Evolutionary conservation across 148 eudicot genomes (phyloP).

Genomic region (Rhododendron molle): DNA sequence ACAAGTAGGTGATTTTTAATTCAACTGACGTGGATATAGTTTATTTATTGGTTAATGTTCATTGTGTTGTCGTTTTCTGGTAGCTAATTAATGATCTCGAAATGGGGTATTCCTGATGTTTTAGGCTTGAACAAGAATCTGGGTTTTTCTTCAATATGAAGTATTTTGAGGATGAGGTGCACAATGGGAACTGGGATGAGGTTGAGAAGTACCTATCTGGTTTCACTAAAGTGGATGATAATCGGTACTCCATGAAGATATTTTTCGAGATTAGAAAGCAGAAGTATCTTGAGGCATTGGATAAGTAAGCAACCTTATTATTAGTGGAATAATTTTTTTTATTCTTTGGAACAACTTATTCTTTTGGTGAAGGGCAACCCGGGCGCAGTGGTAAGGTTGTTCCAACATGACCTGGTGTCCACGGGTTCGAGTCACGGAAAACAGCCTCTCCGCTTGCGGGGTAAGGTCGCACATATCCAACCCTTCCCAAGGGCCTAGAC

Average conservation of each 20-base stretch:
- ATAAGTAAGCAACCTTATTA: slow-evolving; percentile 31
- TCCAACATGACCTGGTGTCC: not conserved
- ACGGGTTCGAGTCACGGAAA: not conserved
- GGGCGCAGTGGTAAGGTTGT: not conserved
- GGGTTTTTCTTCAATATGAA: slow-evolving; percentile 62
- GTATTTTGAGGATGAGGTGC: slow-evolving; percentile 55
- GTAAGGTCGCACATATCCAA: not conserved
- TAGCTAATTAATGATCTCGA: not conserved
- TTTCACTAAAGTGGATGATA: slow-evolving; percentile 56
- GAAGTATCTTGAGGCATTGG: slow-evolving; percentile 59
- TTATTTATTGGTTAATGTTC: not conserved
- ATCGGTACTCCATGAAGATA: slow-evolving; percentile 55
- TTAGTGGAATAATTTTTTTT: not conserved
- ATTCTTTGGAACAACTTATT: not conserved
- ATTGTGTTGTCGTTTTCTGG: slow-evolving; percentile 3
- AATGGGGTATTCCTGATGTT: not conserved
- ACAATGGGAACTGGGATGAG: slow-evolving; percentile 59
- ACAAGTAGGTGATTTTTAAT: slow-evolving; percentile 45
- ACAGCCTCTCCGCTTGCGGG: not conserved
- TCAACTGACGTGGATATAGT: not conserved
- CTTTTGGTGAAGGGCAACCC: not conserved
- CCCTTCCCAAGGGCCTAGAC: not conserved
- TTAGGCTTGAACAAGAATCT: slow-evolving; percentile 59
- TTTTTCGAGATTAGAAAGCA: slow-evolving; percentile 55
- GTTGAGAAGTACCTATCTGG: slow-evolving; percentile 59